Evolutionary conservation across 2,329 filamentous ascomycete genomes (phyloP).

Genomic region (Cladosporium phlei): DNA sequence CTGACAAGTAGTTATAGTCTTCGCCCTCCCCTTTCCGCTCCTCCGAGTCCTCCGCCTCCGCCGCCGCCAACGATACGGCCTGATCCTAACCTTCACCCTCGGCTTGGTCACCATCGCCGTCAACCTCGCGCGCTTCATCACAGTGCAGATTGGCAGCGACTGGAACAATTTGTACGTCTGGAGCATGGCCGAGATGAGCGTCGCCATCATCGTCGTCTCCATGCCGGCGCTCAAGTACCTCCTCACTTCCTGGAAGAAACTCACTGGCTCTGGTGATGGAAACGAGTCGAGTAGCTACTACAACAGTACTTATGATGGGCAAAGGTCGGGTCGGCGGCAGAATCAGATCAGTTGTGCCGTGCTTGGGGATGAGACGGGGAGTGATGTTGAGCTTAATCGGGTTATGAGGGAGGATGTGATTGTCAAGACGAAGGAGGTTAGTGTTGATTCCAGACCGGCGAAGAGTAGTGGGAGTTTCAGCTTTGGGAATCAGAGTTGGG

Average conservation of each 20-base stretch:
- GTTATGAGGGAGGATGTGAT: neutral
- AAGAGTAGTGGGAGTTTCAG: neutral
- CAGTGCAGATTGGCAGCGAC: neutral
- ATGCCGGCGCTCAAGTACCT: slow-evolving; percentile 1
- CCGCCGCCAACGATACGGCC: neutral
- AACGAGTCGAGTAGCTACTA: neutral
- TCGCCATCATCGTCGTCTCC: slow-evolving; percentile 2
- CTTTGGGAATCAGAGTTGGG: neutral
- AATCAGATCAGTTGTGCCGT: neutral
- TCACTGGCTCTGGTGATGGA: neutral
- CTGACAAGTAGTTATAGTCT: neutral
- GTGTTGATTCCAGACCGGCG: neutral
- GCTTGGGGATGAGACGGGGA: slow-evolving; percentile 2
- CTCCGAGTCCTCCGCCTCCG: neutral
- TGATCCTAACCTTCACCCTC: slow-evolving; percentile 1
- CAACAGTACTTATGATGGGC: neutral
- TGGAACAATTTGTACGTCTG: slow-evolving; percentile 4
- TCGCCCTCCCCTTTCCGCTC: neutral
- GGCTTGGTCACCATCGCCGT: slow-evolving; percentile 3
- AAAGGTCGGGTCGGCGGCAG: neutral
- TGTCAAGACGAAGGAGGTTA: slow-evolving; percentile 1
- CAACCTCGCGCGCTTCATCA: slow-evolving; percentile 4
- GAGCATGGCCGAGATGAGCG: slow-evolving; percentile 8
- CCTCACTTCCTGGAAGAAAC: neutral
- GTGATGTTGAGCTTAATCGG: slow-evolving; percentile 2